Evolutionary conservation across 1,139 yeast genomes (phyloP).

Genomic region (Yamadazyma jaroonii): DNA sequence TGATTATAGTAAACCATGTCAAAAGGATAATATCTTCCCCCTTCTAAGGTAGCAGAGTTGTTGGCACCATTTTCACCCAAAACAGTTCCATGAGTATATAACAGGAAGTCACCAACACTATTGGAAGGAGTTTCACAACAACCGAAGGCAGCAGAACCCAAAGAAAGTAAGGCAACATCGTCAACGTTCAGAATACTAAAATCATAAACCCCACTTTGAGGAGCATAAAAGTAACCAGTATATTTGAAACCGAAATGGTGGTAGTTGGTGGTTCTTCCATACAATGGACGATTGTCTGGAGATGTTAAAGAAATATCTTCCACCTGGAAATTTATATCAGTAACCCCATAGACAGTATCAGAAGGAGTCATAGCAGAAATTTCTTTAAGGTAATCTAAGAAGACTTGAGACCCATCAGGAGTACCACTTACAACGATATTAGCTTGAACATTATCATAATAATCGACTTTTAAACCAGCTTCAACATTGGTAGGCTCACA

Average conservation of each 20-base stretch:
- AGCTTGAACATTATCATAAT: not conserved
- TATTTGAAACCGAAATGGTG: constrained; percentile 1
- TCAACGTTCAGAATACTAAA: constrained; percentile 4
- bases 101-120: not conserved
- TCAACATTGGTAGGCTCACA: too few relatives aligned
- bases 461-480: too few relatives aligned
- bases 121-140: constrained; percentile 5
- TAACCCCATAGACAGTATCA: not conserved
- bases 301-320: not conserved
- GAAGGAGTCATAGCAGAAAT: not conserved
- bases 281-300: not conserved
- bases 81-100: not conserved
- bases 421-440: too few relatives aligned
- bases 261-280: not conserved
- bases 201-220: constrained; percentile 6
- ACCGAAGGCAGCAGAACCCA: constrained; percentile 8
- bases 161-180: constrained; percentile 2
- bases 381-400: not conserved
- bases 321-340: not conserved
- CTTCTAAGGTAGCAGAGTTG: not conserved
- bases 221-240: constrained; percentile 10
- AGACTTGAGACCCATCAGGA: not conserved
- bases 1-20: constrained; percentile 1
- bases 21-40: constrained; percentile 1
- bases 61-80: not conserved